Base-by-base conservation (phyloP, 176 grass and related monocot species). In the Metroxylon sagu region DNA sequence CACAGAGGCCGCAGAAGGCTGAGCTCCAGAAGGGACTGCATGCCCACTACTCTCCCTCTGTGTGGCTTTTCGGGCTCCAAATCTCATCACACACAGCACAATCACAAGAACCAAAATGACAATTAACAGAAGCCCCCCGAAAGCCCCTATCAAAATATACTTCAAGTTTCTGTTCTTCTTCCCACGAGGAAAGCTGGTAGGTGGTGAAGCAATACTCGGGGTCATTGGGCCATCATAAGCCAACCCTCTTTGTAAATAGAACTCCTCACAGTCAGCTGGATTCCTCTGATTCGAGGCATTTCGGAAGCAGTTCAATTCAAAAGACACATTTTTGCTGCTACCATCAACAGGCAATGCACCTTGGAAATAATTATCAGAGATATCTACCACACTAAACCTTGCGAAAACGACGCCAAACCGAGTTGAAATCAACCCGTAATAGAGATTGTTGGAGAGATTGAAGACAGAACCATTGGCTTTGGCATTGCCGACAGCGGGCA, bases 301-400 rank as follows among this genome's bases (percentile, higher is more conserved):
- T n/a, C 19, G 6, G 58, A 98, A 74, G 76, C 93, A 92, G 65
- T 98, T 92, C 68, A 67, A 61, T 16, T 51, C 61, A 65, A 74
- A 76, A 4, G 67, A 79, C 18, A 79, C 57, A 57, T 88, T 88
- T 43, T 55, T 65, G 57, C 28, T 64, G 43, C 17, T 26, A 48
- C 39, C 48, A 4, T 28, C 3, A 12, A 76, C 55, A 14, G 69
- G 63, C 14, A 85, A 62, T n/a, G 63, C 68, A 58, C 93, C 83
- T 3, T 80, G 73, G n/a, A 98, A 92, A 73, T 91, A 98, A 53
- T 98, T 92, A 54, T 50, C 78, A 2, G 87, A 92, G 68, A 98
- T 70, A 67, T 98, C 78, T 53, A 68, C 81, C 53, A 31, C 52
- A 16, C 2, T 16, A 62, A 70, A 65, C 52, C 48, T 29, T 14